Evolutionary conservation across 345 rosid genomes (phyloP).

Genomic region (Gynandropsis gynandra): DNA sequence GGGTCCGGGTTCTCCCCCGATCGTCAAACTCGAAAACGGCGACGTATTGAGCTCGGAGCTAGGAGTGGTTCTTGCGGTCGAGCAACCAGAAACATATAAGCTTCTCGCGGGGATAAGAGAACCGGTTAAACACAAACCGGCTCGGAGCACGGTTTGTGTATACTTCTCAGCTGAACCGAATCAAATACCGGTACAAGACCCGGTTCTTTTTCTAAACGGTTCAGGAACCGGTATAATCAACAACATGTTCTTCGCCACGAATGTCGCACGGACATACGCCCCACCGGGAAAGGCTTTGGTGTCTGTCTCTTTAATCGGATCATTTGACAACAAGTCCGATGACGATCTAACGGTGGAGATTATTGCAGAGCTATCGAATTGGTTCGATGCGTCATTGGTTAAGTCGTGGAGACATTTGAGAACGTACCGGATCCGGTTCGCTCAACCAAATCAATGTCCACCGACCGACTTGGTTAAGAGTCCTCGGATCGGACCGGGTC

Average conservation of each 20-base stretch:
- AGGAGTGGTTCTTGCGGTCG: constrained; percentile 81
- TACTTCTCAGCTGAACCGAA: constrained; percentile 55
- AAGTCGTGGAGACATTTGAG: constrained; percentile 65
- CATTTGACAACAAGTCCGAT: constrained; percentile 43
- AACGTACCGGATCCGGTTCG: constrained; percentile 60
- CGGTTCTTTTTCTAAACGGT: constrained; percentile 74
- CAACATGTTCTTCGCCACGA: constrained; percentile 84
- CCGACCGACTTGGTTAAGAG: constrained; percentile 63
- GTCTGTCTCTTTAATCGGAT: constrained; percentile 77
- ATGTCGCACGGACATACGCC: constrained; percentile 73
- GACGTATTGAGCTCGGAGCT: constrained; percentile 38
- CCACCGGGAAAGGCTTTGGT: constrained; percentile 59
- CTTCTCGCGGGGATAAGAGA: constrained; percentile 41
- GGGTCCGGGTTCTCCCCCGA: constrained; percentile 23
- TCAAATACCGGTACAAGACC: constrained; percentile 54
- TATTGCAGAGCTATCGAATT: constrained; percentile 49
- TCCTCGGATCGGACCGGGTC: constrained; percentile 35
- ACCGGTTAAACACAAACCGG: constrained; percentile 33
- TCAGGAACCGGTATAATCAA: constrained; percentile 70
- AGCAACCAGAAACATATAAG: constrained; percentile 54
- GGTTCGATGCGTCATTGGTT: constrained; percentile 55
- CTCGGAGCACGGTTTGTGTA: constrained; percentile 65
- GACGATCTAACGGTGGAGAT: constrained; percentile 44
- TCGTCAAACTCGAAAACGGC: constrained; percentile 51
- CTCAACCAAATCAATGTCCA: constrained; percentile 81